phyloP scores from a whole-genome alignment of 345 rosid genomes.

The Boechera divaricarpa region DNA sequence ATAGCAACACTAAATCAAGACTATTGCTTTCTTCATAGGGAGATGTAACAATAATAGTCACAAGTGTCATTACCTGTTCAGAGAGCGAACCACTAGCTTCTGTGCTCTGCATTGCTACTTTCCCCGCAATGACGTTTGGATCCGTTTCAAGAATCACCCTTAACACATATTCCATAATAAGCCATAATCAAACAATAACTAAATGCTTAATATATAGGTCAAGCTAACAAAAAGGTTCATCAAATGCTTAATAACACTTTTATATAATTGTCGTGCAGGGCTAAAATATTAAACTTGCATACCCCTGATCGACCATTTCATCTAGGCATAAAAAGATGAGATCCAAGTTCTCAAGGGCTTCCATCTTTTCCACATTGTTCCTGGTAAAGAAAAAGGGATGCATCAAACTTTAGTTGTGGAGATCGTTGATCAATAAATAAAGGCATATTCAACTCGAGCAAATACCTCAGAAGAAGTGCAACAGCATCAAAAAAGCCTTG shows the following conservation, averaged over 20 bases:
- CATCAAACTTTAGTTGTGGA: slow-evolving; percentile 11
- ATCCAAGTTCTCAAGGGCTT: slow-evolving; percentile 89
- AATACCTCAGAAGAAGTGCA: slow-evolving; percentile 80
- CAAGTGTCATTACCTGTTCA: slow-evolving; percentile 67
- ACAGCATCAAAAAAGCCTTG: slow-evolving; percentile 90
- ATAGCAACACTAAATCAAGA: background rate
- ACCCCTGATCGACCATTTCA: slow-evolving; percentile 96
- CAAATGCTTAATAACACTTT: background rate
- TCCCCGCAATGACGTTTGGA: slow-evolving; percentile 78
- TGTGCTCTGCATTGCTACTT: slow-evolving; percentile 80
- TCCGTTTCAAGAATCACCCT: slow-evolving; percentile 94
- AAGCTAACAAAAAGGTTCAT: background rate
- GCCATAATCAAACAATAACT: slow-evolving; percentile 19
- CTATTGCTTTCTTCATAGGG: slow-evolving; percentile 16
- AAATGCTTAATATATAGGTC: slow-evolving; percentile 4
- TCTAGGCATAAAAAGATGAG: slow-evolving; percentile 85
- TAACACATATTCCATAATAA: slow-evolving; percentile 31
- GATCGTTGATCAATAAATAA: slow-evolving; percentile 14
- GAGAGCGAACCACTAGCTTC: slow-evolving; percentile 79
- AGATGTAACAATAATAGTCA: background rate
- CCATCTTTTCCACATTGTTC: slow-evolving; percentile 83
- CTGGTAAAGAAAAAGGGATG: slow-evolving; percentile 45
- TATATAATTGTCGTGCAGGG: background rate
- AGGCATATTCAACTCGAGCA: background rate
- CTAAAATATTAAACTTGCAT: slow-evolving; percentile 32